Base-by-base conservation (phyloP, 2,329 filamentous ascomycete genomes). In the Aureobasidium lini region DNA sequence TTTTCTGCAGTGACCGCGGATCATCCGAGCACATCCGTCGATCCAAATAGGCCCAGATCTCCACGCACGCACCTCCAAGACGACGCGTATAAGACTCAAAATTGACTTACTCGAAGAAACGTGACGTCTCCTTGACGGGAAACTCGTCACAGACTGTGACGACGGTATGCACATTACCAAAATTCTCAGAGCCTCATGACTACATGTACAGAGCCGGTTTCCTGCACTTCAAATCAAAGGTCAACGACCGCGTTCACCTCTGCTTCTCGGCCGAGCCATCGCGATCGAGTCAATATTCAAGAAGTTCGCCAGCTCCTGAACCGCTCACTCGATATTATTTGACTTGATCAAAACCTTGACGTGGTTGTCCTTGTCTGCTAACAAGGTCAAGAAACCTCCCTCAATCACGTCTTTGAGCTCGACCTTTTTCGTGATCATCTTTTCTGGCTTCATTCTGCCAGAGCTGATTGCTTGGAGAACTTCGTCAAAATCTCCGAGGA, bases 401-500 rank as follows among this genome's bases (percentile, higher is more conserved):
- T 76, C 76, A 53, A 77, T 72, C 23, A 79, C 76, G 54, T 79
- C 72, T 10, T 73, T 70, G 64, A 79, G 61, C 48, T 71, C 72
- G 59, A 79, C 77, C 64, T 68, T 71, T 66, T 76, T 75, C n/a
- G 77, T 79, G 48, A 80, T 78, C 77, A 80, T 79, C 47, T 72
- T 71, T 37, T 74, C 66, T 11, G 74, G 73, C 50, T 71, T 71
- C 69, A 77, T 75, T 42, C 71, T 69, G 5, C 77, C 77, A 18
- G 74, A 70, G 2, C 71, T 72, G 32, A 80, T 69, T 8, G 78
- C 79, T 58, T 80, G 72, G 60, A 80, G 68, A 39, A 78, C 74
- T 28, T 71, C 71, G 61, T 79, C 73, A 62, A 80, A 81, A 62
- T 82, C 79, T 1, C 76, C 76, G n/a, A 76, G 70, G 43, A 75